These are phyloP conservation scores for Extremus antarcticus DNA, from an alignment of 495 filamentous ascomycete species.

Conservation along the genomic window DNA sequence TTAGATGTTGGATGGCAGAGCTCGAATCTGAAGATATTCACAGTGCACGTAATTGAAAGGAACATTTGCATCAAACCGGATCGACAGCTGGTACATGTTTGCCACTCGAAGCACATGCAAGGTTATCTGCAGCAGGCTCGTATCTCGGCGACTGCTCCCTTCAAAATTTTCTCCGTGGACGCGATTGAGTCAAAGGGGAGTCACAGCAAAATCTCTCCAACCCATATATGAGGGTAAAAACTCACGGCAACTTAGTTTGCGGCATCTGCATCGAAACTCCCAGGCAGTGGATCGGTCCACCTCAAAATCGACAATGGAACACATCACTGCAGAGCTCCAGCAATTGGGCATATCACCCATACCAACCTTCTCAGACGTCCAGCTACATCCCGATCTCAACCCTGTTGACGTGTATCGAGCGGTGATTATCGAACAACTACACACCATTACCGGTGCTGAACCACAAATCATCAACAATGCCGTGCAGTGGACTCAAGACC, in stretches of 20 bases:
- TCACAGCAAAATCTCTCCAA: no score
- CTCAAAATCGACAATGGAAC: slow-evolving; percentile 4
- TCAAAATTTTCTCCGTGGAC: background rate
- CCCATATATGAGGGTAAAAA: no score
- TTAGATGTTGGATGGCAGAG: no score
- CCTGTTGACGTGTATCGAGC: slow-evolving; percentile 80
- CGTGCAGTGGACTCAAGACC: slow-evolving; percentile 67
- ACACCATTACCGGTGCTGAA: slow-evolving; percentile 63
- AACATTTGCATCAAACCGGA: no score
- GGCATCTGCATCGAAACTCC: no score
- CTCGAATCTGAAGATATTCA: no score
- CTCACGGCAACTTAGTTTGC: no score
- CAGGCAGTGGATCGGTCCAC: no score
- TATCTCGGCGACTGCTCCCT: background rate
- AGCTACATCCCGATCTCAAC: slow-evolving; percentile 56
- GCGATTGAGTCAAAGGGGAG: background rate
- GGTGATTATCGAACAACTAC: slow-evolving; percentile 64
- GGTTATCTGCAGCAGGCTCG: background rate
- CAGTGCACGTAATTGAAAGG: no score
- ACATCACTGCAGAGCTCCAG: slow-evolving; percentile 18
- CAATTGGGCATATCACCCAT: slow-evolving; percentile 17
- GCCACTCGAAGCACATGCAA: background rate
- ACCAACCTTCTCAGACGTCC: slow-evolving; percentile 13
- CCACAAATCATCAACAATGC: slow-evolving; percentile 63
- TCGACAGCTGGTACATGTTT: background rate